Evolutionary conservation across 768 basidiomycete species (phyloP).

Genomic region (Lactarius vividus): DNA sequence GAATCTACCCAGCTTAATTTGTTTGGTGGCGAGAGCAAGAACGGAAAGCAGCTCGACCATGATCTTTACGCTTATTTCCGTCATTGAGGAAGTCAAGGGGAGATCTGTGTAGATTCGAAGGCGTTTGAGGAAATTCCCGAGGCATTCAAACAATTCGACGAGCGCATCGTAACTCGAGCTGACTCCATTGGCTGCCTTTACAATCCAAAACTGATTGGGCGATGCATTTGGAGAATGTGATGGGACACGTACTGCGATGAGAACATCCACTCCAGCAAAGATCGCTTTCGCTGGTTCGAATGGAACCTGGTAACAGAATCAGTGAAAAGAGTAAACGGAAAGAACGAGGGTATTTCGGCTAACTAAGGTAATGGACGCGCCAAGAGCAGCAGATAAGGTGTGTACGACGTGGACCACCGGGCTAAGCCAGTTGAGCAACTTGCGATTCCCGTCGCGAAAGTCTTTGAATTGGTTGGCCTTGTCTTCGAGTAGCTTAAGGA

Average conservation of each 20-base stretch:
- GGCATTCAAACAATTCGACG: neutral
- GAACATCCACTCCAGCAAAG: conserved; percentile 5
- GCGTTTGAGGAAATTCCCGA: conserved; percentile 4
- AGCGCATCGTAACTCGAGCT: conserved; percentile 1
- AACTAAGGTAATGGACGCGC: conserved; percentile 1
- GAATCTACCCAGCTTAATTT: neutral
- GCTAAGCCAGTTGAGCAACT: neutral
- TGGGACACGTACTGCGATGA: neutral
- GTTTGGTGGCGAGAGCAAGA: conserved; percentile 4
- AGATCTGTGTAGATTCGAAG: conserved; percentile 1
- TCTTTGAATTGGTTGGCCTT: neutral
- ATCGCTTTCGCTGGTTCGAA: neutral
- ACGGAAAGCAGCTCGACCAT: conserved; percentile 4
- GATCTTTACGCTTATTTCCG: neutral
- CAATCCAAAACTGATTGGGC: neutral
- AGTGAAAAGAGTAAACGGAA: neutral
- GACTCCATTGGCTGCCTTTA: neutral
- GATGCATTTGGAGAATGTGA: neutral
- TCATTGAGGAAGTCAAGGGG: neutral
- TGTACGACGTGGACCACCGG: neutral
- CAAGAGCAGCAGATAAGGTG: neutral
- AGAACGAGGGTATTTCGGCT: neutral
- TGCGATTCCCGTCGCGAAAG: neutral
- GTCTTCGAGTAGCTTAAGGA: neutral
- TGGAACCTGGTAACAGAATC: neutral